phyloP scores from a whole-genome alignment of 2,329 filamentous ascomycete species.

The Exserohilum turcica region DNA sequence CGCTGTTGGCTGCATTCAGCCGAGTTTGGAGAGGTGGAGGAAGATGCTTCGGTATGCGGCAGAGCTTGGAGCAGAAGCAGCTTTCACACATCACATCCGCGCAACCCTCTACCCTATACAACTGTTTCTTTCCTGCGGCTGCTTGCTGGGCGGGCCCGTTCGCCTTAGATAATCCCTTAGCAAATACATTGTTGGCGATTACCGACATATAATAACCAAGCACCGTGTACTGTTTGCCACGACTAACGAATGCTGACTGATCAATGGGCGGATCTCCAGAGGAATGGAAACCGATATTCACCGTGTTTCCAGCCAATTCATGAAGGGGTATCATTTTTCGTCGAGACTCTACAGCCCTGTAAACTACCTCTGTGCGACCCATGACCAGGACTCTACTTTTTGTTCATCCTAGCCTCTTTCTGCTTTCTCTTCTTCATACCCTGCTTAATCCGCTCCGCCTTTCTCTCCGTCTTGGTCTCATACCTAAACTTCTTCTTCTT shows the following conservation, averaged over 20 bases:
- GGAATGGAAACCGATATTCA: no score
- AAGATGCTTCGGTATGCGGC: slow-evolving; percentile 15
- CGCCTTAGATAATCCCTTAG: slow-evolving; percentile 42
- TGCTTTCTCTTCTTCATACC: slow-evolving; percentile 72
- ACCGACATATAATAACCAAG: slow-evolving; percentile 12
- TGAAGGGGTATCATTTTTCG: slow-evolving; percentile 9
- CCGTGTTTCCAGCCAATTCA: neutral
- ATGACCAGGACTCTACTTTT: neutral
- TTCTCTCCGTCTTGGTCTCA: slow-evolving; percentile 84
- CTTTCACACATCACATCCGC: slow-evolving; percentile 19
- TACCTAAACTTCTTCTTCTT: slow-evolving; percentile 94
- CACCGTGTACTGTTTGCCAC: neutral
- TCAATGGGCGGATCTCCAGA: neutral
- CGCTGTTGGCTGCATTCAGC: slow-evolving; percentile 40
- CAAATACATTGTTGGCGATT: slow-evolving; percentile 35
- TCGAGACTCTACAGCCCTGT: neutral
- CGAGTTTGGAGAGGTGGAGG: slow-evolving; percentile 24
- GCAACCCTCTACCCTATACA: slow-evolving; percentile 32
- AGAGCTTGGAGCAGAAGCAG: slow-evolving; percentile 18
- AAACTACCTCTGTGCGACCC: neutral
- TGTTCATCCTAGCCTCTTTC: slow-evolving; percentile 60
- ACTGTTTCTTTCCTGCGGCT: slow-evolving; percentile 32
- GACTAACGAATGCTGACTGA: neutral
- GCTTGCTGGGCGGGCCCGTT: slow-evolving; percentile 35
- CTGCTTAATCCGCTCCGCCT: slow-evolving; percentile 64